These are phyloP conservation scores for Phlegmacium glaucopus DNA, from an alignment of 768 basidiomycete species.

Conservation along the genomic window DNA sequence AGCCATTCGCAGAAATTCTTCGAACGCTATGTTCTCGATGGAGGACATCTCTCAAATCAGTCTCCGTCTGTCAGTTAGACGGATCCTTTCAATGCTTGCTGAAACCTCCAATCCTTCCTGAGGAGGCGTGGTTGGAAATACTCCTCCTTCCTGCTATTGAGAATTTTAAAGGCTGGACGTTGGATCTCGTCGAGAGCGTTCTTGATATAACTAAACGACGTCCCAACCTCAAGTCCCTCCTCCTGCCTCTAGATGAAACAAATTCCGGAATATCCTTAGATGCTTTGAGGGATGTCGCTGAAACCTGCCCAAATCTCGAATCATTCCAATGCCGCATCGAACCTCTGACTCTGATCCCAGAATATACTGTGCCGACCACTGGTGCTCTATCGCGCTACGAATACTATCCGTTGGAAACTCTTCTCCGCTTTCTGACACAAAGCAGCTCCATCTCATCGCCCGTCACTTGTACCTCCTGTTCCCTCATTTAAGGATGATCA, in stretches of 20 bases:
- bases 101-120: not conserved
- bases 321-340: conserved; percentile 6
- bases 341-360: not conserved
- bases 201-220: not conserved
- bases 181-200: not conserved
- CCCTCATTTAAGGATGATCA: conserved; percentile 8
- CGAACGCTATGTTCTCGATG: too few species aligned
- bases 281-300: conserved; percentile 2
- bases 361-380: not conserved
- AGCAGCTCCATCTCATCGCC: conserved; percentile 1
- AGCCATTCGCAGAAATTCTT: too few species aligned
- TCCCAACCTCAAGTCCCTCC: conserved; percentile 4
- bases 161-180: conserved; percentile 1
- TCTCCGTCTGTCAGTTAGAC: too few species aligned
- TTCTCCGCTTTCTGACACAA: not conserved
- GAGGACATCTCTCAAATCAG: too few species aligned
- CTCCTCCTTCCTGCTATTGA: not conserved
- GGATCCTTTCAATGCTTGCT: too few species aligned
- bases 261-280: not conserved
- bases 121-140: not conserved
- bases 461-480: conserved; percentile 11
- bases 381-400: not conserved
- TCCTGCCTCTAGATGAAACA: conserved; percentile 1
- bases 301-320: conserved; percentile 3
- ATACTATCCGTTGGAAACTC: not conserved